Base-by-base conservation (phyloP, 1,284 basidiomycete genomes). In the Singerocomus inundabilis region DNA sequence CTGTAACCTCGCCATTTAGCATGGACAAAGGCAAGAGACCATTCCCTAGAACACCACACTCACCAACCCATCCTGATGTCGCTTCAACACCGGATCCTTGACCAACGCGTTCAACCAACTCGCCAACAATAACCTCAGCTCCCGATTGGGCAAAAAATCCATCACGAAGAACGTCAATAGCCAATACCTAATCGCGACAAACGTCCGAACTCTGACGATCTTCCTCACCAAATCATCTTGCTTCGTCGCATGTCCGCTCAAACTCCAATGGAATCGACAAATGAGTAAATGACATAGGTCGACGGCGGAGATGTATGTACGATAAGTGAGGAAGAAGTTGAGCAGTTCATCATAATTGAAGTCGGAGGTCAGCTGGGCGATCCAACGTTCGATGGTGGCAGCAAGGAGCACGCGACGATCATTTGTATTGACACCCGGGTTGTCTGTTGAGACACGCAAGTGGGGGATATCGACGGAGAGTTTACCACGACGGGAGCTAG, bases 331-430 rank as follows among this genome's bases (percentile, higher is more conserved):
- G 77, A 93, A 92, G 68, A 93, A 93, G 57, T 88, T 82, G 50
- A 91, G 76, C 21, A 93, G 75, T 57, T 92, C 86, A 64, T 91
- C 88, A 53, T 90, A 88, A 65, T 89, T 83, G 57, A 92, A 74
- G 58, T 88, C 83, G 60, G 85, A 88, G 29, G 91, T 93, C 40
- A 93, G 72, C 62, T 94, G 91, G 1, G 90, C 90, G 51, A 94
- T 85, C 89, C 91, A 92, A 1, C 91, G 82, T 65, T 94, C 91
- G 57, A 93, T 89, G 4, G 90, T 92, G 5, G 91, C 91, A 0
- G 89, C 91, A 31, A 93, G 73, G 13, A 94, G 71, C 31, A 89
- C 72, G 57, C 76, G 80, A 57, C 74, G 71, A 18, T 63, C 57
- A 32, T 66, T 64, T 4, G 48, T 18, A 15, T 49, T 47, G 18